Percentiles rank a stretch among this genome's conserved stretches.
phyloP scores from a whole-genome alignment of 2,329 filamentous ascomycete genomes.

The Epichloe baconii region DNA sequence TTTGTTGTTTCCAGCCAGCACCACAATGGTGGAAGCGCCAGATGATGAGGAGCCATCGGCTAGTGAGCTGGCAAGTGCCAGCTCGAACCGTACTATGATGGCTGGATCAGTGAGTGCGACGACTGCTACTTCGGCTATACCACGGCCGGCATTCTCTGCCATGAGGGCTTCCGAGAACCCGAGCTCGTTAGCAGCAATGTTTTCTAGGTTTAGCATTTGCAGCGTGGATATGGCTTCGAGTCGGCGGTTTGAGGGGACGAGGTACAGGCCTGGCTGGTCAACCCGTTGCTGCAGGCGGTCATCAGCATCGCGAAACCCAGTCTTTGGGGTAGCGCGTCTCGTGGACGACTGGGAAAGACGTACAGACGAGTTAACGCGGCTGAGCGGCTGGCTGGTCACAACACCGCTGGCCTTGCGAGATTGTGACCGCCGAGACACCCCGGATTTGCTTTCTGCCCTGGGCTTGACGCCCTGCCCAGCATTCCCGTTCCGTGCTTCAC shows the following conservation, averaged over 20 bases:
- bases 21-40: slow-evolving; percentile 39
- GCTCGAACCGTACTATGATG: slow-evolving; percentile 37
- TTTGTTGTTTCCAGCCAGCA: slow-evolving; percentile 93
- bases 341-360: slow-evolving; percentile 20
- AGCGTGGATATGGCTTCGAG: slow-evolving; percentile 55
- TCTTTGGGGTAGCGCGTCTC: slow-evolving; percentile 17
- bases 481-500: slow-evolving; percentile 37
- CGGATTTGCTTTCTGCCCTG: slow-evolving; percentile 39
- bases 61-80: slow-evolving; percentile 26
- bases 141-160: slow-evolving; percentile 79
- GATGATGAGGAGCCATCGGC: slow-evolving; percentile 13
- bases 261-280: slow-evolving; percentile 35
- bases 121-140: slow-evolving; percentile 74
- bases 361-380: slow-evolving; percentile 35
- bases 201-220: slow-evolving; percentile 86
- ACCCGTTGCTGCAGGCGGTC: slow-evolving; percentile 22
- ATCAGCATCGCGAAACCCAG: slow-evolving; percentile 19
- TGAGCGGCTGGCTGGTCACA: slow-evolving; percentile 26
- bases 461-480: slow-evolving; percentile 16
- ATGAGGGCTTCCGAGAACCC: slow-evolving; percentile 83
- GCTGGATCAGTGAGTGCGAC: slow-evolving; percentile 51
- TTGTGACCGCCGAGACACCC: slow-evolving; percentile 35
- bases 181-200: slow-evolving; percentile 76
- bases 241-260: slow-evolving; percentile 40
- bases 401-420: slow-evolving; percentile 42